Base-by-base conservation (phyloP, 116 monocot genomes). In the Iris pallida region DNA sequence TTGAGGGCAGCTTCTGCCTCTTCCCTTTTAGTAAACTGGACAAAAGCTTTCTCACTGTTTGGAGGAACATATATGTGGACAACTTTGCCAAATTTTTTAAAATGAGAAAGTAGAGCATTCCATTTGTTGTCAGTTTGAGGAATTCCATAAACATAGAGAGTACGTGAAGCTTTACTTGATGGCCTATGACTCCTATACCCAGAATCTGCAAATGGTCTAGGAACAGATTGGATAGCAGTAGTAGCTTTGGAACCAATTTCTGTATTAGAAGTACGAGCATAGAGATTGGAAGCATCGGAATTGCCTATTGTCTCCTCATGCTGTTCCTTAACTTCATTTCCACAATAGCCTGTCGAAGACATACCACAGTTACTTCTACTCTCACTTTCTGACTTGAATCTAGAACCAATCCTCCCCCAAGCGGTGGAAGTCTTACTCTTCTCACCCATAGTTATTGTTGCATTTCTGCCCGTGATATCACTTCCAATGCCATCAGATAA, bases 1-100 rank as follows among this genome's bases (percentile, higher is more conserved):
- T 76, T 81, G 16, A 98, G 82, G 45, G 98, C 98, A 66, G 93
- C 85, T 75, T 93, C 93, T 64, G 98, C 98, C 40, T 93, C 98
- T 66, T 93, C 98, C 56, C 86, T 85, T 68, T 78, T 98, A 42
- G 86, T 88, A 67, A 93, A 98, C 61, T 98, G 98, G 7, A 98
- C 90, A 81, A 98, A 98, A 61, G 98, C 98, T 71, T 80, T 90
- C 75, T 98, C 98, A 66, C 85, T 88, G 44, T 84, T 80, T 45
- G 70, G 7, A 55, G 98, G 98, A 69, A 98, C 88, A 71, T 93
- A 86, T 20, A 98, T 93, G 62, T 98, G 82, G 61, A 93, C 76
- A 14, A 98, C 82, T 16, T 77, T 42, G 1, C 98, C 98, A 77
- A 98, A 98, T 61, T 93, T 98, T 68, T 79, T 76, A 59, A 98